Evolutionary conservation across 352 stramenopile species (phyloP).

Genomic region (Pythium coloratum): DNA sequence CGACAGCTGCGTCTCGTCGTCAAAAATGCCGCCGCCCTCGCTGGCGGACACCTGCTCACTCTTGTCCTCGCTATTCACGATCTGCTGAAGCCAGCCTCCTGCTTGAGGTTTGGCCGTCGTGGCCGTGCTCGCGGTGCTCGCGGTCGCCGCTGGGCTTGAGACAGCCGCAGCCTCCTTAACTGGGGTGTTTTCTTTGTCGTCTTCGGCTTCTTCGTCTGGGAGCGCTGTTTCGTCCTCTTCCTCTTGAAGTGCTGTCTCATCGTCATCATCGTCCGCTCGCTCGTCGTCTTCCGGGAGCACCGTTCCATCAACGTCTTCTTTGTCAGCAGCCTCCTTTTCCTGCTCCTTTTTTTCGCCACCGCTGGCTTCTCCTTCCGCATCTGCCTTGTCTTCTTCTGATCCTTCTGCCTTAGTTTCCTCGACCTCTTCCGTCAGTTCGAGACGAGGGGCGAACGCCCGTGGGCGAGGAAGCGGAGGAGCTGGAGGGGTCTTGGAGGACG

Average conservation of each 20-base stretch:
- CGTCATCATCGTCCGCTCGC: background rate
- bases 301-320: constrained; percentile 12
- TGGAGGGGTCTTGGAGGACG: constrained; percentile 30
- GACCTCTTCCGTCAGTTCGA: background rate
- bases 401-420: constrained; percentile 17
- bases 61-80: constrained; percentile 24
- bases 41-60: constrained; percentile 27
- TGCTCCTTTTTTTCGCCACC: constrained; percentile 4
- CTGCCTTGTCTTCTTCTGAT: constrained; percentile 9
- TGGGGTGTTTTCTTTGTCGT: constrained; percentile 24
- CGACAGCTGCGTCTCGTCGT: constrained; percentile 42
- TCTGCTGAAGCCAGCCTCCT: constrained; percentile 23
- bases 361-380: background rate
- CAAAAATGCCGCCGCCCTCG: constrained; percentile 36
- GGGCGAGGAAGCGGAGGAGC: constrained; percentile 9
- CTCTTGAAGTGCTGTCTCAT: background rate
- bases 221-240: constrained; percentile 1
- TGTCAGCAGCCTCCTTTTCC: constrained; percentile 8
- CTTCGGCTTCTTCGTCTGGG: constrained; percentile 1
- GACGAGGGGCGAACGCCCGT: background rate
- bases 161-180: constrained; percentile 1
- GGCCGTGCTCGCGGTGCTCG: constrained; percentile 1
- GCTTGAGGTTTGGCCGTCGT: constrained; percentile 10
- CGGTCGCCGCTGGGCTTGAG: background rate
- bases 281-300: constrained; percentile 14